Evolutionary conservation across 345 rosid genomes (phyloP).

Genomic region (Noccaea bulbosa): DNA sequence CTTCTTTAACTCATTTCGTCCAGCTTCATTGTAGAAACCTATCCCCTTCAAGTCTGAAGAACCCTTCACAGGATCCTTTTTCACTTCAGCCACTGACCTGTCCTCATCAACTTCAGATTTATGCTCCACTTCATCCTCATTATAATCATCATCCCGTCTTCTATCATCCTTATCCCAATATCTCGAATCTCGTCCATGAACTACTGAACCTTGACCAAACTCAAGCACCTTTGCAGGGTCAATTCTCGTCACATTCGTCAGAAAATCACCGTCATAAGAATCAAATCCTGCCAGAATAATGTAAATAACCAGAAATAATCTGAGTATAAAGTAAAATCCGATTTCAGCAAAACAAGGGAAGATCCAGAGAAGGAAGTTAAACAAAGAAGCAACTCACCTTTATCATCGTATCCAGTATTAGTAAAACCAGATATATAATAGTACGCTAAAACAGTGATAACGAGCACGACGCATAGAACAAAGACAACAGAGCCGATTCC

Average conservation of each 20-base stretch:
- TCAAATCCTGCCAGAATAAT: slow-evolving; percentile 27
- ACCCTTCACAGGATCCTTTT: slow-evolving; percentile 37
- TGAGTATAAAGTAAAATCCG: neutral
- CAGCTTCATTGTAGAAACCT: slow-evolving; percentile 89
- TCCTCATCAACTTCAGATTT: slow-evolving; percentile 41
- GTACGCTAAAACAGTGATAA: slow-evolving; percentile 68
- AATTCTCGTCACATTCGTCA: slow-evolving; percentile 76
- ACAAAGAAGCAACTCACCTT: slow-evolving; percentile 47
- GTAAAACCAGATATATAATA: slow-evolving; percentile 54
- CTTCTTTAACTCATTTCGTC: slow-evolving; percentile 73
- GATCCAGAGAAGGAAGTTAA: neutral
- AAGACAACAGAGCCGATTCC: slow-evolving; percentile 54
- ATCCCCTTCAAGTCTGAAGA: slow-evolving; percentile 48
- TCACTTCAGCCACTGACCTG: slow-evolving; percentile 36
- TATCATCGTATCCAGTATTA: slow-evolving; percentile 38
- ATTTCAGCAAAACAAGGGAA: slow-evolving; percentile 13
- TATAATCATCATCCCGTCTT: slow-evolving; percentile 86
- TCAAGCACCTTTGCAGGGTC: slow-evolving; percentile 59
- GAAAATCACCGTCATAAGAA: slow-evolving; percentile 65
- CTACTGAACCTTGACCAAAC: slow-evolving; percentile 71
- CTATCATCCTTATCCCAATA: slow-evolving; percentile 96
- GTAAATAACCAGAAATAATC: neutral
- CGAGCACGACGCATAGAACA: slow-evolving; percentile 59
- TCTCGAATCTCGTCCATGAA: slow-evolving; percentile 85
- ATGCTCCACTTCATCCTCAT: slow-evolving; percentile 61